A percentile compares a stretch with the other conserved stretches of the same genome.
phyloP scores from a whole-genome alignment of 202 grass and related monocot species.

The Alloteropsis angusta region DNA sequence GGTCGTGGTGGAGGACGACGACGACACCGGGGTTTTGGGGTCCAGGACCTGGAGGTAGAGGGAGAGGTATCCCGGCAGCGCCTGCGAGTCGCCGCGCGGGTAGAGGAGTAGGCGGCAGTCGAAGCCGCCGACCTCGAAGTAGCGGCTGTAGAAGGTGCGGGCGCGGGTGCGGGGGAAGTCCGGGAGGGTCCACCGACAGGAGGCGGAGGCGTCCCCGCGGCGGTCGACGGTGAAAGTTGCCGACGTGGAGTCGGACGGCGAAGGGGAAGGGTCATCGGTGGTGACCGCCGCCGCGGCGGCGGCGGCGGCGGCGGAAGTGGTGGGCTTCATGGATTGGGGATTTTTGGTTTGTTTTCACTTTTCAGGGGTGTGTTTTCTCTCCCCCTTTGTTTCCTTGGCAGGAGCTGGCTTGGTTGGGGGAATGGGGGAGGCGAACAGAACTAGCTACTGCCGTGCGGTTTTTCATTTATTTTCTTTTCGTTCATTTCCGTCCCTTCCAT shows the following conservation, averaged over 20 bases:
- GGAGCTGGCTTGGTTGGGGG: not conserved
- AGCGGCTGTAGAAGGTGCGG: conserved; percentile 75
- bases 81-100: conserved; percentile 70
- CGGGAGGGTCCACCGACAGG: conserved; percentile 76
- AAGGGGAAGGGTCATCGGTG: conserved; percentile 37
- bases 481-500: not conserved
- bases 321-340: conserved; percentile 62
- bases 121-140: conserved; percentile 88
- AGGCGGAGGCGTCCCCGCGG: conserved; percentile 61
- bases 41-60: conserved; percentile 95
- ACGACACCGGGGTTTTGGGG: conserved; percentile 67
- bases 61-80: conserved; percentile 81
- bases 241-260: conserved; percentile 24
- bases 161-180: conserved; percentile 65
- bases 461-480: not conserved
- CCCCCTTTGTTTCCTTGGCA: conserved; percentile 23
- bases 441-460: not conserved
- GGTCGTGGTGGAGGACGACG: conserved; percentile 45
- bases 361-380: conserved; percentile 15
- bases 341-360: conserved; percentile 31
- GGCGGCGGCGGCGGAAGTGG: conserved; percentile 17
- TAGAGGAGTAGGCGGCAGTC: conserved; percentile 94
- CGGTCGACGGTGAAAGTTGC: conserved; percentile 57
- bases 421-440: not conserved
- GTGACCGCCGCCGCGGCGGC: conserved; percentile 5